phyloP scores from a whole-genome alignment of 148 eudicot species.

The Camellia japonica region DNA sequence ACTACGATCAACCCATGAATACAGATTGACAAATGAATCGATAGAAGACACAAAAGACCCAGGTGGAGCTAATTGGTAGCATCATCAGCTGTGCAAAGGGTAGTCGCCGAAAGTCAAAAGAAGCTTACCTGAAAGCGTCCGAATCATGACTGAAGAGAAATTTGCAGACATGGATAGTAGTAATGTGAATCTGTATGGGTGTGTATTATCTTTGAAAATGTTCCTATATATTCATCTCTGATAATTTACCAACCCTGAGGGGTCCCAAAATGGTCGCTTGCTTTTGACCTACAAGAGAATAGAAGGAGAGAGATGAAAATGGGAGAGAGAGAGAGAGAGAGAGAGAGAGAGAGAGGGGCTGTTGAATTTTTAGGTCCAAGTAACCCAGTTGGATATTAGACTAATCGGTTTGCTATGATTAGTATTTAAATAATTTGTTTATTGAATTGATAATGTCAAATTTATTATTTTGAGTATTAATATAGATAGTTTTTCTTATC shows the following conservation, averaged over 20 bases:
- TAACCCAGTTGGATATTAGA: too few species aligned
- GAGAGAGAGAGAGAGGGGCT: not conserved
- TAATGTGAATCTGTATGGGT: not conserved
- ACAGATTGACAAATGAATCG: not conserved
- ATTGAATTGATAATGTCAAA: too few species aligned
- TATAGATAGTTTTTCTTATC: too few species aligned
- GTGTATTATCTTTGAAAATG: not conserved
- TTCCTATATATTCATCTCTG: too few species aligned
- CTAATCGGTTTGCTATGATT: too few species aligned
- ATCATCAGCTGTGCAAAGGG: not conserved
- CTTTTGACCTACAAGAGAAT: not conserved
- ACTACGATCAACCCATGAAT: not conserved
- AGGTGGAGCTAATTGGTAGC: too few species aligned
- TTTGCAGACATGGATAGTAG: constrained; percentile 4
- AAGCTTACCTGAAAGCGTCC: constrained; percentile 41
- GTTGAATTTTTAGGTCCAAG: too few species aligned
- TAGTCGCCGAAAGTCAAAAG: constrained; percentile 22
- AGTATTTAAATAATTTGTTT: too few species aligned
- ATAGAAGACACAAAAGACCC: not conserved
- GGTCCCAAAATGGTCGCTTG: not conserved
- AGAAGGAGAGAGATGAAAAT: not conserved
- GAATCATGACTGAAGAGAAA: constrained; percentile 20
- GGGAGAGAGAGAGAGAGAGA: not conserved
- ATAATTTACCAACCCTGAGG: not conserved
- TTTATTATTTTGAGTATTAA: too few species aligned